Evolutionary conservation across 1,139 yeast genomes (phyloP).

Genomic region (Pichia norvegensis): DNA sequence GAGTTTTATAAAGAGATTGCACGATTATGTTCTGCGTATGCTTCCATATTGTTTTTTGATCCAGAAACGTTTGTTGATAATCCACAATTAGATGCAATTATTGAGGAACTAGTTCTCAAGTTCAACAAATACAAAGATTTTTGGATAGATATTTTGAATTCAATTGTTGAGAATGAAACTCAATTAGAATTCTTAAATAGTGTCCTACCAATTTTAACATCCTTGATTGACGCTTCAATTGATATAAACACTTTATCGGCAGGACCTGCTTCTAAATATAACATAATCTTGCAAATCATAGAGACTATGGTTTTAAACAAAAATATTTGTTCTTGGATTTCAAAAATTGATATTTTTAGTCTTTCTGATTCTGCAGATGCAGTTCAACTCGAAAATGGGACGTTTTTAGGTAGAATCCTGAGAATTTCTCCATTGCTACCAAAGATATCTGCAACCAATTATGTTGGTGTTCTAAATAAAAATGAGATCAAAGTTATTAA

Average conservation of each 20-base stretch:
- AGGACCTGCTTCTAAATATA: slow-evolving; percentile 38
- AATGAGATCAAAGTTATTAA: slow-evolving; percentile 40
- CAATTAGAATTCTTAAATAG: slow-evolving; percentile 52
- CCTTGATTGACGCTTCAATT: slow-evolving; percentile 20
- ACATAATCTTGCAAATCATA: slow-evolving; percentile 44
- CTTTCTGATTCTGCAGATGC: slow-evolving; percentile 37
- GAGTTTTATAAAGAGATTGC: slow-evolving; percentile 42
- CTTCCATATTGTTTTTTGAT: slow-evolving; percentile 60
- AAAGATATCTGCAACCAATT: slow-evolving; percentile 40
- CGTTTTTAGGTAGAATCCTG: slow-evolving; percentile 72
- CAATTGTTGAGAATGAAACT: slow-evolving; percentile 61
- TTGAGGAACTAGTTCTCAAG: slow-evolving; percentile 41
- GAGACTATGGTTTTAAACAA: slow-evolving; percentile 57
- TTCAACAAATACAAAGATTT: slow-evolving; percentile 44
- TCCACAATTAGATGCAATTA: slow-evolving; percentile 32
- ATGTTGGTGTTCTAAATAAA: slow-evolving; percentile 35
- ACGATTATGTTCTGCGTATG: slow-evolving; percentile 55
- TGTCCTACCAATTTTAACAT: slow-evolving; percentile 42
- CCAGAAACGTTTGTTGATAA: slow-evolving; percentile 54
- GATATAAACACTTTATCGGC: slow-evolving; percentile 34
- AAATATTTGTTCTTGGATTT: slow-evolving; percentile 52
- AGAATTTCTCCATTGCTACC: slow-evolving; percentile 65
- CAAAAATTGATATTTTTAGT: slow-evolving; percentile 48
- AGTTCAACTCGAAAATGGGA: slow-evolving; percentile 47
- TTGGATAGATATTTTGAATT: slow-evolving; percentile 47